Percentiles rank a stretch among this genome's conserved stretches.
phyloP scores from a whole-genome alignment of 371 early-diverging fungal species.

The Quaeritorhiza haematococci region DNA sequence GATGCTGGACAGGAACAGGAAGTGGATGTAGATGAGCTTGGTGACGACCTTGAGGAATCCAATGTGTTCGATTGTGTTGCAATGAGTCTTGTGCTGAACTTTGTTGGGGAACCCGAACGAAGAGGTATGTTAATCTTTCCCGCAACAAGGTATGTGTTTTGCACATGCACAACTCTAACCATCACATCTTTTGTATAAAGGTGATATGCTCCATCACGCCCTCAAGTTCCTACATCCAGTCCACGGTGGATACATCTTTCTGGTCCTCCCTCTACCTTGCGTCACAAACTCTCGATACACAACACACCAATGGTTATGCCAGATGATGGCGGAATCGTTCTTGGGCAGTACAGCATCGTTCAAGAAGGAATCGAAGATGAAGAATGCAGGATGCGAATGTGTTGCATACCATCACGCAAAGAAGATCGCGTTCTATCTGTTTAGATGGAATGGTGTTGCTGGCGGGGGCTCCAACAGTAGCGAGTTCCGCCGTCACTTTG shows the following conservation, averaged over 20 bases:
- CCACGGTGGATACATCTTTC: slow-evolving; percentile 54
- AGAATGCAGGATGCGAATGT: no score
- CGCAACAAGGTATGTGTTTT: slow-evolving; percentile 1
- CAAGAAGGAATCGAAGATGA: no score
- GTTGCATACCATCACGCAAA: no score
- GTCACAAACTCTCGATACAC: slow-evolving; percentile 79
- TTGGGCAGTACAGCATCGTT: no score
- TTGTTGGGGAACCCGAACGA: slow-evolving; percentile 73
- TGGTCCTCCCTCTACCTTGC: slow-evolving; percentile 81
- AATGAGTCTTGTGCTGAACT: slow-evolving; percentile 83
- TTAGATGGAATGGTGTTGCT: no score
- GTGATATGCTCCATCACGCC: slow-evolving; percentile 10
- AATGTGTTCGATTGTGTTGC: slow-evolving; percentile 84
- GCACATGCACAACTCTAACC: no score
- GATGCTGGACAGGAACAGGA: no score
- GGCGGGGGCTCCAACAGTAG: no score
- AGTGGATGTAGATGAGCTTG: slow-evolving; percentile 16
- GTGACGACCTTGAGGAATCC: no score
- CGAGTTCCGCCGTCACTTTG: no score
- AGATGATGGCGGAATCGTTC: slow-evolving; percentile 56
- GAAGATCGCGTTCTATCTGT: no score
- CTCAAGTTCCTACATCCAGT: slow-evolving; percentile 21
- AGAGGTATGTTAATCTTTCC: slow-evolving; percentile 48
- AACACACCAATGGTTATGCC: slow-evolving; percentile 61
- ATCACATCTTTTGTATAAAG: not conserved